Conservation (phyloP, 768 basidiomycete species). For the Auricularia heimuer region DNA sequence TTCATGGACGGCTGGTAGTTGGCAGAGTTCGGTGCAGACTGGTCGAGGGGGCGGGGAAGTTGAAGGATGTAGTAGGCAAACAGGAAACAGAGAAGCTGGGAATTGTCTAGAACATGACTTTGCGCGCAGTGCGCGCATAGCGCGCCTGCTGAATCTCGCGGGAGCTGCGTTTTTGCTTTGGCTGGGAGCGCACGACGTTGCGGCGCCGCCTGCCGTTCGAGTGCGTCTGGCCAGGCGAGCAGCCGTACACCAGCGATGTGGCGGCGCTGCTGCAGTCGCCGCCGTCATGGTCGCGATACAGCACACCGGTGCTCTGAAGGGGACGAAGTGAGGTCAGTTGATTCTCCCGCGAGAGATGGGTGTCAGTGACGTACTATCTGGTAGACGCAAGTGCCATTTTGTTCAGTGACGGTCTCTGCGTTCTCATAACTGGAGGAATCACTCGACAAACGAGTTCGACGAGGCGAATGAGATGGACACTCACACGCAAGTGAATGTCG, state of each 20-base stretch:
- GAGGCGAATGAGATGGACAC: no score
- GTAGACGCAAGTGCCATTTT: not conserved
- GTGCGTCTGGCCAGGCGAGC: not conserved
- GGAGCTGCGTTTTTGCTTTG: not conserved
- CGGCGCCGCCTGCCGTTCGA: not conserved
- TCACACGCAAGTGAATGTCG: not conserved
- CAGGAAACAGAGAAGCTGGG: no score
- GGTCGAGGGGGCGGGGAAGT: no score
- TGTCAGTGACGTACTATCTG: not conserved
- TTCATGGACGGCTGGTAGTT: no score
- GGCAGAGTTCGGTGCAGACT: no score
- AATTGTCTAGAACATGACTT: not conserved
- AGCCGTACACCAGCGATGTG: not conserved
- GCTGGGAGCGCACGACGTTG: not conserved
- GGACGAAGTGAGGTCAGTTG: not conserved
- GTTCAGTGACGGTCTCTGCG: not conserved
- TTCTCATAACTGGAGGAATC: not conserved
- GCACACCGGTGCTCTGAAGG: not conserved
- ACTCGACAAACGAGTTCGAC: no score
- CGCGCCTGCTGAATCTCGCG: not conserved
- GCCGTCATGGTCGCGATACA: not conserved
- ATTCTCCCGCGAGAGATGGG: no score
- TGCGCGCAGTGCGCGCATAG: not conserved
- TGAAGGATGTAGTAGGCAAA: no score
- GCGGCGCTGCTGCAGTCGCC: not conserved